A percentile compares a stretch with the other conserved stretches of the same genome.
Conservation (phyloP, 2,329 filamentous ascomycete species). For the Didymella pinodella region DNA sequence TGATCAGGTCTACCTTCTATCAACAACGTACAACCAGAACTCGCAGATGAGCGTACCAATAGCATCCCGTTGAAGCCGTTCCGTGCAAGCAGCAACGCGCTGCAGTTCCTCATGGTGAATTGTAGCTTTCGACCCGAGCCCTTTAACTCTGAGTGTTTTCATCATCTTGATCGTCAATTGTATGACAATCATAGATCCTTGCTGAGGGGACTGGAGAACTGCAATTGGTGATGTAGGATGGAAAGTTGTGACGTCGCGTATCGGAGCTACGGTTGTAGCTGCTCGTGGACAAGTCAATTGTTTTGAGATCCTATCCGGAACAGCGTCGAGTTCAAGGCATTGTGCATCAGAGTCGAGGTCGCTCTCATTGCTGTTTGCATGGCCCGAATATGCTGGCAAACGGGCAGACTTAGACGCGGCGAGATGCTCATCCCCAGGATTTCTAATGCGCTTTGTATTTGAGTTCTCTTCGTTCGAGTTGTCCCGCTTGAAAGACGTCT, state of each 20-base stretch:
- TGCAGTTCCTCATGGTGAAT: neutral
- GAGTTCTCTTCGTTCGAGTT: neutral
- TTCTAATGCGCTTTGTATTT: neutral
- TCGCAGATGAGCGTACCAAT: neutral
- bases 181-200: too few species aligned
- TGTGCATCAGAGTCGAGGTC: neutral
- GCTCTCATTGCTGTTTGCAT: neutral
- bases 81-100: neutral
- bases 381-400: neutral
- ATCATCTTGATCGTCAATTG: neutral
- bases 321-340: neutral
- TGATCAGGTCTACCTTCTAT: neutral
- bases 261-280: neutral
- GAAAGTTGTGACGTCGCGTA: too few species aligned
- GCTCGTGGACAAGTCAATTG: neutral
- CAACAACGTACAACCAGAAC: neutral
- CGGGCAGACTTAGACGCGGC: neutral
- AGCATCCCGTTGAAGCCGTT: neutral
- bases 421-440: neutral
- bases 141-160: neutral
- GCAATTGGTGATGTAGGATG: neutral
- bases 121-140: neutral
- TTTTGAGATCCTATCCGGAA: neutral
- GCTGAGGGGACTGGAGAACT: neutral
- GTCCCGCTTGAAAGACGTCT: neutral